Conservation (phyloP, 208 protist species). For the Leishmania mexicana region DNA sequence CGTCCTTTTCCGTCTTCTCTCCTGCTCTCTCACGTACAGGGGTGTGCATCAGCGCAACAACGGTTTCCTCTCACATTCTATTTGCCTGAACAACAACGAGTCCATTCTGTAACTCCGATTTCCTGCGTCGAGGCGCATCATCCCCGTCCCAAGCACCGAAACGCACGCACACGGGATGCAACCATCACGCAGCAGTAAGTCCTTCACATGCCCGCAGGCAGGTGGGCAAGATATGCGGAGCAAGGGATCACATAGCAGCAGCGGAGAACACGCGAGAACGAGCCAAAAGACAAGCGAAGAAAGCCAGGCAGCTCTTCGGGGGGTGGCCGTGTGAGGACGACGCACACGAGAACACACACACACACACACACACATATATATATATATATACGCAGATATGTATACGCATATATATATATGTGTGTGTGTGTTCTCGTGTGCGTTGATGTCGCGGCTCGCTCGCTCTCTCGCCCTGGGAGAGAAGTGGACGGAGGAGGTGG, state of each 20-base stretch:
- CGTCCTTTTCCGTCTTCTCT: not conserved
- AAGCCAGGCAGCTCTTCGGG: not conserved
- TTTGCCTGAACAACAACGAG: not conserved
- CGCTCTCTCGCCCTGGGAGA: not conserved
- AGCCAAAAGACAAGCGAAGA: not conserved
- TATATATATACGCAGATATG: not conserved
- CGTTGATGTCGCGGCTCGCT: not conserved
- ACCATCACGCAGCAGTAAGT: not conserved
- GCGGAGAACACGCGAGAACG: not conserved
- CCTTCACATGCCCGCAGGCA: not conserved
- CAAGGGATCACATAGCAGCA: not conserved
- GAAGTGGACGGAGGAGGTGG: not conserved
- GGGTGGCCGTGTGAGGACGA: not conserved
- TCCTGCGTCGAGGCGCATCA: not conserved
- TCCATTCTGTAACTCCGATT: not conserved
- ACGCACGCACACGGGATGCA: too few species aligned
- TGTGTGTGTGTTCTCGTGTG: not conserved
- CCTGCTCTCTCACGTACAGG: not conserved
- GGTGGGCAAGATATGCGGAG: not conserved
- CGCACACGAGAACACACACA: not conserved
- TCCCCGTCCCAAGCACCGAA: not conserved
- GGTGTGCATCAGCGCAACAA: not conserved
- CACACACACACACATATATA: not conserved
- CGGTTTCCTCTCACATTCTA: not conserved
- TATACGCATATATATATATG: not conserved